Evolutionary conservation across 257 asterid genomes (phyloP).

Genomic region (Rubia yunnanensis): DNA sequence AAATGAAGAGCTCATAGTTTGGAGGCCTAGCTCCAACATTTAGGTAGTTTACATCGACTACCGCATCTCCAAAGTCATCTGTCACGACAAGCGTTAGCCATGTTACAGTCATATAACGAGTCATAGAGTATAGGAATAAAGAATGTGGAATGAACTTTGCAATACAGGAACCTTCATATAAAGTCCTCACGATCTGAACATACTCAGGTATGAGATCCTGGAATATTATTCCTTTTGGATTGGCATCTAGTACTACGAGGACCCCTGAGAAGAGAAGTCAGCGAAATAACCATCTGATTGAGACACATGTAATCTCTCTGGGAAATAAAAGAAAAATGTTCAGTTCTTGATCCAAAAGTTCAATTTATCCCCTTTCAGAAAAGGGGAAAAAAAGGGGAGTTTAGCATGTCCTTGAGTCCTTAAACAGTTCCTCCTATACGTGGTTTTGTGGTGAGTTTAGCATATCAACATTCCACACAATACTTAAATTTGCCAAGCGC

Average conservation of each 20-base stretch:
- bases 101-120: background rate
- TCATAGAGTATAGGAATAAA: background rate
- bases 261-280: conserved; percentile 49
- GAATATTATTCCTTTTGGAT: conserved; percentile 74
- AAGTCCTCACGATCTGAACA: conserved; percentile 60
- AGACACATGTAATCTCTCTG: background rate
- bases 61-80: conserved; percentile 86
- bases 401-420: background rate
- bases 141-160: background rate
- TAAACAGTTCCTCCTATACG: background rate
- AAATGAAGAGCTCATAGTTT: conserved; percentile 53
- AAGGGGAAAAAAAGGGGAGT: background rate
- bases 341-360: background rate
- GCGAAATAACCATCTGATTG: background rate
- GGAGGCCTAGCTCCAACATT: conserved; percentile 53
- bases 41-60: conserved; percentile 77
- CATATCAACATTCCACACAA: background rate
- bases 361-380: no score
- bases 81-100: conserved; percentile 12
- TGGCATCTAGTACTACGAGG: conserved; percentile 80
- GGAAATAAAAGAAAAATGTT: background rate
- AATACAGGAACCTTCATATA: conserved; percentile 60
- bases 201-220: conserved; percentile 74
- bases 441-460: background rate
- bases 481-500: no score